Evolutionary conservation across 2,329 filamentous ascomycete genomes (phyloP).

Genomic region (Podosphaera fusca): DNA sequence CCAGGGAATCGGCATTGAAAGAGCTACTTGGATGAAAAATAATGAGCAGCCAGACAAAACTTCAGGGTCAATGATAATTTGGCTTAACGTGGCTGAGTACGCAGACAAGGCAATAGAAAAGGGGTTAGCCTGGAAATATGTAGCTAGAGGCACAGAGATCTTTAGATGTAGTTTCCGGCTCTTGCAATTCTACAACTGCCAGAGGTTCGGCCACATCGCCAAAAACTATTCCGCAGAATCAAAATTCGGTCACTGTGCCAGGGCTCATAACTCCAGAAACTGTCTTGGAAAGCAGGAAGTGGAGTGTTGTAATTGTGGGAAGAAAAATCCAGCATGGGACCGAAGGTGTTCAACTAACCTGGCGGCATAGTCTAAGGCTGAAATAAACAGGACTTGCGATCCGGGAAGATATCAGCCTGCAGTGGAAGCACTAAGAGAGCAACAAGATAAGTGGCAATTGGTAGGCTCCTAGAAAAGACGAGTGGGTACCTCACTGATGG

Average conservation of each 20-base stretch:
- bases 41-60: too few species aligned
- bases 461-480: too few species aligned
- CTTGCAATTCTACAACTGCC: too few species aligned
- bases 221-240: neutral
- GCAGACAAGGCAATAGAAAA: neutral
- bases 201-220: too few species aligned
- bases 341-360: too few species aligned
- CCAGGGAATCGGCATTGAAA: neutral
- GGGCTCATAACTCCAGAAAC: neutral
- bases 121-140: neutral
- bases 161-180: too few species aligned
- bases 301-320: neutral
- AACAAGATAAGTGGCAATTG: too few species aligned
- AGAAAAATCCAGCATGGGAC: neutral
- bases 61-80: neutral
- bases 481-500: too few species aligned
- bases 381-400: too few species aligned
- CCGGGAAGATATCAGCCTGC: too few species aligned
- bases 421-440: too few species aligned
- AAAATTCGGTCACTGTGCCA: neutral
- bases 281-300: neutral
- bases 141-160: neutral
- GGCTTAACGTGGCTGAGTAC: neutral
- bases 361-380: too few species aligned
- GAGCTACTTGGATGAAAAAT: neutral